phyloP scores from a whole-genome alignment of 2,329 filamentous ascomycete species.

The Falciphora oryzae region DNA sequence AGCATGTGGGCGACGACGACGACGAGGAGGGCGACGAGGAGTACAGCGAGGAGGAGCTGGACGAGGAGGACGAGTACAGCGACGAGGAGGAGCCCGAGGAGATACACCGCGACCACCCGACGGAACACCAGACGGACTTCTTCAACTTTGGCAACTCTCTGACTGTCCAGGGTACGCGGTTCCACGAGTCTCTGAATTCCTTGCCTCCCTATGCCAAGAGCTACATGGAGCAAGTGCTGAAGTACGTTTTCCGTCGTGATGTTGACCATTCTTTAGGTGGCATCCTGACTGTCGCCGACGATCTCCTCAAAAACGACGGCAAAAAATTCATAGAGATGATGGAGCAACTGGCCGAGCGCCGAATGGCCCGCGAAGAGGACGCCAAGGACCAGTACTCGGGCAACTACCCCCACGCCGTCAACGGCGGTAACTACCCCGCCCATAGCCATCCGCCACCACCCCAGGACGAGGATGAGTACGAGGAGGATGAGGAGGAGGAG shows the following conservation, averaged over 20 bases:
- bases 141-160: conserved; percentile 97
- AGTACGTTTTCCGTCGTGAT: conserved; percentile 23
- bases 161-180: conserved; percentile 71
- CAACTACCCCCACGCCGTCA: conserved; percentile 40
- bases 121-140: conserved; percentile 60
- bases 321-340: conserved; percentile 99
- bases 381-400: conserved; percentile 62
- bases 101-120: conserved; percentile 45
- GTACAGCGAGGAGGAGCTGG: conserved; percentile 41
- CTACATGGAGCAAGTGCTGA: conserved; percentile 12
- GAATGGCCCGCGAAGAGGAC: conserved; percentile 95
- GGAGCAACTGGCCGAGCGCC: conserved; percentile 95
- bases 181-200: conserved; percentile 12
- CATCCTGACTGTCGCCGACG: conserved; percentile 97
- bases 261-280: conserved; percentile 58
- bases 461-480: conserved; percentile 46
- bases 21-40: conserved; percentile 50
- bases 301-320: conserved; percentile 96
- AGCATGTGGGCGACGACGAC: conserved; percentile 53
- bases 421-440: conserved; percentile 50
- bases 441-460: conserved; percentile 68
- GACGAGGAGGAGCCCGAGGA: conserved; percentile 66
- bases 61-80: conserved; percentile 50
- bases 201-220: conserved; percentile 29
- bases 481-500: conserved; percentile 48